phyloP scores from a whole-genome alignment of 441 rosid species.

The Rhodomyrtus psidioides region DNA sequence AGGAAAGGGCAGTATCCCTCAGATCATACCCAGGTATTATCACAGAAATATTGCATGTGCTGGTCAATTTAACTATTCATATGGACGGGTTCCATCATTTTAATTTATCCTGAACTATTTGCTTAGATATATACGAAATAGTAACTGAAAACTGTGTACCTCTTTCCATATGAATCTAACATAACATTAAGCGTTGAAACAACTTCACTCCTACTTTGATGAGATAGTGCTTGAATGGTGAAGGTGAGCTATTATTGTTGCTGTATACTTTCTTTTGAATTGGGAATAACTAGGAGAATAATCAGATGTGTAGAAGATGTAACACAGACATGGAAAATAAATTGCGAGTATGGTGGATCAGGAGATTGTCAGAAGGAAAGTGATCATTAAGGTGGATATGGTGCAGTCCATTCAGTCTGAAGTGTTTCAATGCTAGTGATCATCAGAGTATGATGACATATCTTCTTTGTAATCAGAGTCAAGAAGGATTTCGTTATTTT shows the following conservation, averaged over 20 bases:
- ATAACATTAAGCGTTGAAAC: neutral
- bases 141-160: neutral
- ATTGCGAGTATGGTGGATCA: neutral
- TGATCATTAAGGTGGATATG: neutral
- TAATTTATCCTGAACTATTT: neutral
- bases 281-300: neutral
- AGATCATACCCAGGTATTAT: slow-evolving; percentile 70
- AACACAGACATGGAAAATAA: neutral
- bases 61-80: neutral
- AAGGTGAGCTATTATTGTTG: neutral
- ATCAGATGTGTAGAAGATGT: neutral
- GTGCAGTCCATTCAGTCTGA: neutral
- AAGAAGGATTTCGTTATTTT: neutral
- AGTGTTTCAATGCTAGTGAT: neutral
- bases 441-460: neutral
- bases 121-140: neutral
- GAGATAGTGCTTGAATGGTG: neutral
- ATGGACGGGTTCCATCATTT: neutral
- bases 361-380: neutral
- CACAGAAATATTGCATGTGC: neutral
- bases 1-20: slow-evolving; percentile 34
- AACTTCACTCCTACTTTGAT: neutral
- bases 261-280: neutral
- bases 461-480: neutral
- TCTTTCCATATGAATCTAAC: neutral